Conservation (phyloP, 2,329 filamentous ascomycete species). For the Rhinocladiella mackenziei region DNA sequence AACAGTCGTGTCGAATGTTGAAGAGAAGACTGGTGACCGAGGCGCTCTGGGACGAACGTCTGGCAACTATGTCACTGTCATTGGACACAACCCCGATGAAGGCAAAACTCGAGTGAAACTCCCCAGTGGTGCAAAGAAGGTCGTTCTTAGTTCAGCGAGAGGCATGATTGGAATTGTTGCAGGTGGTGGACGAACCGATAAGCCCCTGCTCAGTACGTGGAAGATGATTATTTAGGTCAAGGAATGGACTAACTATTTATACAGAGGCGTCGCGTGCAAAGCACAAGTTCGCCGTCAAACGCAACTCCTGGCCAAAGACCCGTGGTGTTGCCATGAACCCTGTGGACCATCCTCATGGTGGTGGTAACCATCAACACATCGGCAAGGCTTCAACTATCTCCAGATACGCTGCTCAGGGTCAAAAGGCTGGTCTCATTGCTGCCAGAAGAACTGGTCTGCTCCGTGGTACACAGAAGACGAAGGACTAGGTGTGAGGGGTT, state of each 20-base stretch:
- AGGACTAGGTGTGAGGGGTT: constrained; percentile 65
- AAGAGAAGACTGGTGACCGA: constrained; percentile 98
- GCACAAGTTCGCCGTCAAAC: constrained; percentile 99
- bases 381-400: constrained; percentile 99
- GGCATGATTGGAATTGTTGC: constrained; percentile 99
- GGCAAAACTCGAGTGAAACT: constrained; percentile 99
- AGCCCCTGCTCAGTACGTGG: constrained; percentile 82
- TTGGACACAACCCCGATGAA: constrained; percentile 97
- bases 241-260: constrained; percentile 40
- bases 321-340: constrained; percentile 99
- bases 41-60: constrained; percentile 94
- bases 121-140: constrained; percentile 98
- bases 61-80: constrained; percentile 98
- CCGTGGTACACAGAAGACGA: constrained; percentile 99
- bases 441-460: constrained; percentile 99
- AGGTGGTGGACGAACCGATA: constrained; percentile 99
- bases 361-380: constrained; percentile 99
- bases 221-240: not conserved
- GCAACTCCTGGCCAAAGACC: constrained; percentile 99
- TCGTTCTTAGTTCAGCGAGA: constrained; percentile 83
- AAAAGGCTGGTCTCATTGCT: constrained; percentile 99
- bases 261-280: constrained; percentile 97
- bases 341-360: constrained; percentile 97
- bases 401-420: constrained; percentile 93
- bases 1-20: constrained; percentile 98